These are phyloP conservation scores for Hypoxylon trugodes DNA, from an alignment of 495 filamentous ascomycete genomes.

Conservation along the genomic window DNA sequence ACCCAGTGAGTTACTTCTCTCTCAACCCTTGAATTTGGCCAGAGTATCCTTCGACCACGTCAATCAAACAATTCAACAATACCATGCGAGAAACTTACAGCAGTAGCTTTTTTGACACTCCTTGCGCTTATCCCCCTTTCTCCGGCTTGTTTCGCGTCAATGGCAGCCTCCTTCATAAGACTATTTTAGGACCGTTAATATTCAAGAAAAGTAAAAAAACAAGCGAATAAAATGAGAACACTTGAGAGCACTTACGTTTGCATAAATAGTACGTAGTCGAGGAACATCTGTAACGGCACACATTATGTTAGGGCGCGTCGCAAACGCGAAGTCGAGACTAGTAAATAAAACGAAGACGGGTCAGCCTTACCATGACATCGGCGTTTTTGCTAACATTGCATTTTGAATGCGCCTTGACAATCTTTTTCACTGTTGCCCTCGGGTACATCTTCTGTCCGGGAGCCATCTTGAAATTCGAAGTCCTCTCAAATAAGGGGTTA, in stretches of 20 bases:
- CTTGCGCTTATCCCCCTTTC: constrained; percentile 77
- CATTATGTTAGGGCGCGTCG: constrained; percentile 23
- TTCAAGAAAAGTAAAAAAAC: neutral
- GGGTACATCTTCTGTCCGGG: constrained; percentile 80
- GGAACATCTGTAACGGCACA: constrained; percentile 68
- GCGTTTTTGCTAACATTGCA: constrained; percentile 83
- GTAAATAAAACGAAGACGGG: neutral
- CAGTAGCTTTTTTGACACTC: constrained; percentile 78
- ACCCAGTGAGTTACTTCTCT: neutral
- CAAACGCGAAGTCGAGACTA: constrained; percentile 11
- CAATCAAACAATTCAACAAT: neutral
- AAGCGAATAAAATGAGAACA: neutral
- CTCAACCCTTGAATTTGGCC: constrained; percentile 79
- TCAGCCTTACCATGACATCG: constrained; percentile 76
- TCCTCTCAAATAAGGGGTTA: neutral
- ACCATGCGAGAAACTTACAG: constrained; percentile 59
- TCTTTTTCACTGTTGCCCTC: constrained; percentile 82
- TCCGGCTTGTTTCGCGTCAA: constrained; percentile 75
- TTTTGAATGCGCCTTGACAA: constrained; percentile 87
- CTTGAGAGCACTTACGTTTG: constrained; percentile 68
- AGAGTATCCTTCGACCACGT: constrained; percentile 66
- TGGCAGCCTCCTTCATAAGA: constrained; percentile 83
- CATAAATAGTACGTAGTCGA: constrained; percentile 91
- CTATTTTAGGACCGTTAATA: constrained; percentile 54
- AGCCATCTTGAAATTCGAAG: constrained; percentile 52